A percentile compares a stretch with the other conserved stretches of the same genome.
Conservation (phyloP, 257 asterid species). For the Anisodus tanguticus region DNA sequence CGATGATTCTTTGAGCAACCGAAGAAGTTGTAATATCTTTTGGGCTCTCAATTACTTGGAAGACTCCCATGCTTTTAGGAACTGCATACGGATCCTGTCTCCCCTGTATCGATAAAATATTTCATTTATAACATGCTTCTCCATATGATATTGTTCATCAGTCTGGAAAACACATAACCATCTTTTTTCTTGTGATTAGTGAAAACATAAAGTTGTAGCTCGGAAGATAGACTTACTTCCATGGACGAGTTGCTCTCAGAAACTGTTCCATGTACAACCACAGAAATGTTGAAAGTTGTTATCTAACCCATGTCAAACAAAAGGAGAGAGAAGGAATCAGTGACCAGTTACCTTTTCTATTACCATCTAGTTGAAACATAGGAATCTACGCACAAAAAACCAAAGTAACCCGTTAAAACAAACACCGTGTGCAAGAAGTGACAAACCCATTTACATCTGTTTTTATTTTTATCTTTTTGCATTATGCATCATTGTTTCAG, state of each 20-base stretch:
- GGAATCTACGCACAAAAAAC: not conserved
- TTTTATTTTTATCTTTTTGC: not conserved
- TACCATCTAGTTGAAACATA: not conserved
- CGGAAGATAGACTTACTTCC: constrained; percentile 54
- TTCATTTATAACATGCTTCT: constrained; percentile 29
- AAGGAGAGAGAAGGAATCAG: not conserved
- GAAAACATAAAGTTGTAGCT: constrained; percentile 10
- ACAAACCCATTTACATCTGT: not conserved
- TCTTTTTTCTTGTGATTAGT: not conserved
- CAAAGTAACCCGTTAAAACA: not conserved
- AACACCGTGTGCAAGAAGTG: not conserved
- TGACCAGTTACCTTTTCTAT: not conserved
- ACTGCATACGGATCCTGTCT: constrained; percentile 68
- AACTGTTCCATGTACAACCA: constrained; percentile 82
- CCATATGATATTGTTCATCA: not conserved
- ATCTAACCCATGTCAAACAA: constrained; percentile 34
- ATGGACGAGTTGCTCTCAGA: constrained; percentile 61
- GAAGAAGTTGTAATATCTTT: constrained; percentile 76
- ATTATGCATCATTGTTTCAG: constrained; percentile 11
- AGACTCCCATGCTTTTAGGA: constrained; percentile 79
- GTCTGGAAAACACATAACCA: not conserved
- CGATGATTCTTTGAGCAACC: constrained; percentile 80
- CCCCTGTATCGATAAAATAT: constrained; percentile 54
- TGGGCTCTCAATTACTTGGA: constrained; percentile 75
- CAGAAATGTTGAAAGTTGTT: constrained; percentile 86